phyloP scores from a whole-genome alignment of 176 grass and related monocot species.

The Oropetium thomaeum region DNA sequence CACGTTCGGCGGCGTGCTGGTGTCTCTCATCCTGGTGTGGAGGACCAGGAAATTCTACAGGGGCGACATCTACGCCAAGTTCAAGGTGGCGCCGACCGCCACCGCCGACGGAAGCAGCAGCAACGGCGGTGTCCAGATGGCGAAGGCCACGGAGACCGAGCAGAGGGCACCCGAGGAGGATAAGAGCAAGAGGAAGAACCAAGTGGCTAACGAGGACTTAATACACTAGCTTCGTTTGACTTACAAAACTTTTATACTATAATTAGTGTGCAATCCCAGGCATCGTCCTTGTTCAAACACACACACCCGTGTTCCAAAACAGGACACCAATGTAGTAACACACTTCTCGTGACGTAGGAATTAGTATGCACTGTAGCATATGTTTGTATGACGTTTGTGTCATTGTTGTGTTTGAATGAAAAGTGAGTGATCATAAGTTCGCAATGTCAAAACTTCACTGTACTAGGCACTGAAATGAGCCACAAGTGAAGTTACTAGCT shows the following conservation, averaged over 20 bases:
- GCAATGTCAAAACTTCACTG: not conserved
- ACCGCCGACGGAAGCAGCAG: not conserved
- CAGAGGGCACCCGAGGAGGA: not conserved
- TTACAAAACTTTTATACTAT: no score
- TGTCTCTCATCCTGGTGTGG: slow-evolving; percentile 42
- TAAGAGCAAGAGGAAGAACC: slow-evolving; percentile 3
- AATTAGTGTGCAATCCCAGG: not conserved
- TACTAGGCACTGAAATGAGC: not conserved
- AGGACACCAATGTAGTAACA: not conserved
- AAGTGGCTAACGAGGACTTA: not conserved
- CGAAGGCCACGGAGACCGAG: not conserved
- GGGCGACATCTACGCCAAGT: slow-evolving; percentile 41
- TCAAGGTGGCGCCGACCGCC: slow-evolving; percentile 21
- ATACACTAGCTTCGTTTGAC: not conserved
- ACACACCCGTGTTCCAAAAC: not conserved
- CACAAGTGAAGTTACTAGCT: no score
- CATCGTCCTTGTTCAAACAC: not conserved
- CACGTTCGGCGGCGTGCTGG: slow-evolving; percentile 27
- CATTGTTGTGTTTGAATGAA: no score
- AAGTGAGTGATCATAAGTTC: no score
- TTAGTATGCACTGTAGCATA: not conserved
- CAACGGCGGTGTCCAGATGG: not conserved
- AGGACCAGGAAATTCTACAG: slow-evolving; percentile 44
- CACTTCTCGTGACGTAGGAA: not conserved
- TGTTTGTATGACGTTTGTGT: not conserved